Percentiles rank a stretch among this genome's conserved stretches.
These are phyloP conservation scores for Aquilaria agallochum DNA, from an alignment of 441 rosid genomes.

Conservation along the genomic window DNA sequence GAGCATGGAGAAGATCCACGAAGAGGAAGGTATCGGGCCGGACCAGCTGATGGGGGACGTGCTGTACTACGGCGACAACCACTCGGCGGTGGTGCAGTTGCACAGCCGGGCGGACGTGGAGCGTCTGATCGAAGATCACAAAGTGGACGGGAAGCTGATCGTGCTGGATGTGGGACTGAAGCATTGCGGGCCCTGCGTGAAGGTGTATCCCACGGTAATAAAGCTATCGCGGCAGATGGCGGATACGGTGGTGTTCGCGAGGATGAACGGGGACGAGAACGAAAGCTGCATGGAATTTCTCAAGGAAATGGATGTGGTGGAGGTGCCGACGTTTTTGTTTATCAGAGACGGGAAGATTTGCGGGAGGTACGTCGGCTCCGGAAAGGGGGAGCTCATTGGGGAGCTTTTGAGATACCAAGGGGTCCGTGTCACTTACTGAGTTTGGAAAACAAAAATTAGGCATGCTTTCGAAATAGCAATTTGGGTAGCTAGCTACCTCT, in stretches of 20 bases:
- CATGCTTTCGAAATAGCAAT: too few species aligned
- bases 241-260: conserved; percentile 64
- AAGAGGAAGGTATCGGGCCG: conserved; percentile 83
- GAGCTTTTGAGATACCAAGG: conserved; percentile 92
- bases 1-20: conserved; percentile 80
- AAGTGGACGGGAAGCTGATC: conserved; percentile 58
- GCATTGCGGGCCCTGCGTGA: conserved; percentile 90
- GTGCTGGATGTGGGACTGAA: conserved; percentile 88
- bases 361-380: conserved; percentile 89
- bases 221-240: conserved; percentile 78
- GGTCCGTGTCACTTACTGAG: conserved; percentile 70
- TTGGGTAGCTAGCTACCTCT: too few species aligned
- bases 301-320: conserved; percentile 75
- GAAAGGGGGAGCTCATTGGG: conserved; percentile 94
- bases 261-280: conserved; percentile 94
- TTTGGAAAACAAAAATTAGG: too few species aligned
- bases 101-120: conserved; percentile 72
- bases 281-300: conserved; percentile 87
- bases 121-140: conserved; percentile 65
- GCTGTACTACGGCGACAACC: conserved; percentile 84
- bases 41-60: conserved; percentile 81
- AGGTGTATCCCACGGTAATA: conserved; percentile 86
- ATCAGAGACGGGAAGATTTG: conserved; percentile 65
- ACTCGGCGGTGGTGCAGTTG: conserved; percentile 73
- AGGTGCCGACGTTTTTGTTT: conserved; percentile 86